Base-by-base conservation (phyloP, 805 yeast species). In the Priceomyces medius region DNA sequence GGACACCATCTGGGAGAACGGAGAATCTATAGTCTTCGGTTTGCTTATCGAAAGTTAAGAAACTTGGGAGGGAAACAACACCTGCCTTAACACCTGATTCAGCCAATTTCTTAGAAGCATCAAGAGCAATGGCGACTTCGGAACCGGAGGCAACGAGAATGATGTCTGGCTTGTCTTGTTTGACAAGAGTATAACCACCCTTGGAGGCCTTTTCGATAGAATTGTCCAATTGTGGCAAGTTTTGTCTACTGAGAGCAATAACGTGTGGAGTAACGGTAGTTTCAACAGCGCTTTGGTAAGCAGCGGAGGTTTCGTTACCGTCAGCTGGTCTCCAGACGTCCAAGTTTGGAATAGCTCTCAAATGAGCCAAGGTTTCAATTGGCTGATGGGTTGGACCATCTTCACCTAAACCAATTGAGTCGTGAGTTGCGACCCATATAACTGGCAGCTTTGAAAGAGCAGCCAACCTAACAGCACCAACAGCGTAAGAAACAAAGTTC, bases 301-400 rank as follows among this genome's bases (percentile, higher is more conserved):
- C 88, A 60, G 91, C 95, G 52, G 90, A 81, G 43, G 81, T 80
- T 70, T 86, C 95, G 66, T 86, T 85, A 77, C 93, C 91, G 64
- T 86, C 95, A 58, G 93, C 93, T 54, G 95, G 95, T 81, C 95
- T 85, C 91, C 91, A 85, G 44, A 85, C 93, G 61, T 79, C 74
- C 55, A 82, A 58, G 76, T 86, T 86, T 66, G 95, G 95, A 57
- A 76, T 61, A 51, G 95, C 89, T 77, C 95, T 82, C 64, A 85
- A 79, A 64, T 85, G 93, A 41, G 91, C 90, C 62, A 85, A 73
- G 44, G 93, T 84, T 73, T 85, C 95, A 54, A 86, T 83, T 69
- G 95, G 95, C 73, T 86, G 93, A 71, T 86, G 95, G 62, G 95
- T 86, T 70, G 95, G 95, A 63, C 95, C 95, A 65, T 86, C 95